phyloP scores from a whole-genome alignment of 2,329 filamentous ascomycete genomes.

The Colletotrichum musicola region DNA sequence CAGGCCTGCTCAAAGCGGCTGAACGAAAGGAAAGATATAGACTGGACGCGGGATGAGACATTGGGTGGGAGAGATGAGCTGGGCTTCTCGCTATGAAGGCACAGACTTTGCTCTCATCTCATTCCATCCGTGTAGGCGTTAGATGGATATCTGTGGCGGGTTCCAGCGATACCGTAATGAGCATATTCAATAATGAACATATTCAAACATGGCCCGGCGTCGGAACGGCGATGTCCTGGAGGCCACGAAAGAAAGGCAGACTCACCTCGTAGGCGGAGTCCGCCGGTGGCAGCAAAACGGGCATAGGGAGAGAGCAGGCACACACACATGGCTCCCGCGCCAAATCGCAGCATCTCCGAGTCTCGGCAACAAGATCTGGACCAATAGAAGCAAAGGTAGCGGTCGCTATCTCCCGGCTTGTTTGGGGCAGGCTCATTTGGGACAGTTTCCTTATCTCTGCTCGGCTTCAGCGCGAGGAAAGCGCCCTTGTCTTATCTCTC shows the following conservation, averaged over 20 bases:
- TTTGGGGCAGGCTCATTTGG: constrained; percentile 17
- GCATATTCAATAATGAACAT: too few relatives aligned
- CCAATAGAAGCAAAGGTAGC: constrained; percentile 20
- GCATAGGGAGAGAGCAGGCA: background rate
- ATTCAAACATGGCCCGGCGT: background rate
- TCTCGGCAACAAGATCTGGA: constrained; percentile 19
- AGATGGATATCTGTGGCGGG: too few relatives aligned
- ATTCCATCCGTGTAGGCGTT: too few relatives aligned
- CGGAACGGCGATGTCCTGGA: constrained; percentile 20
- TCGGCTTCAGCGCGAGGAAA: background rate
- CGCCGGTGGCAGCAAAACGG: constrained; percentile 24
- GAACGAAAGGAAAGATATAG: too few relatives aligned
- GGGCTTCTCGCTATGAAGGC: too few relatives aligned
- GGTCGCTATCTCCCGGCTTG: constrained; percentile 18
- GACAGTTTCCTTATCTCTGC: constrained; percentile 31
- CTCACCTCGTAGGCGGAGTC: constrained; percentile 21
- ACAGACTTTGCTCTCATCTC: too few relatives aligned
- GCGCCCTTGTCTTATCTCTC: constrained; percentile 23
- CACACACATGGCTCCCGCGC: constrained; percentile 3
- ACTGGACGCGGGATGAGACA: too few relatives aligned
- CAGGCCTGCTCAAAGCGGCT: too few relatives aligned
- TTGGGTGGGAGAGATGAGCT: too few relatives aligned
- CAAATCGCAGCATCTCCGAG: constrained; percentile 26
- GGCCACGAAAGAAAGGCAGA: background rate
- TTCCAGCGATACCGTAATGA: too few relatives aligned